phyloP scores from a whole-genome alignment of 768 basidiomycete species.

The Rhizopogon rudus region DNA sequence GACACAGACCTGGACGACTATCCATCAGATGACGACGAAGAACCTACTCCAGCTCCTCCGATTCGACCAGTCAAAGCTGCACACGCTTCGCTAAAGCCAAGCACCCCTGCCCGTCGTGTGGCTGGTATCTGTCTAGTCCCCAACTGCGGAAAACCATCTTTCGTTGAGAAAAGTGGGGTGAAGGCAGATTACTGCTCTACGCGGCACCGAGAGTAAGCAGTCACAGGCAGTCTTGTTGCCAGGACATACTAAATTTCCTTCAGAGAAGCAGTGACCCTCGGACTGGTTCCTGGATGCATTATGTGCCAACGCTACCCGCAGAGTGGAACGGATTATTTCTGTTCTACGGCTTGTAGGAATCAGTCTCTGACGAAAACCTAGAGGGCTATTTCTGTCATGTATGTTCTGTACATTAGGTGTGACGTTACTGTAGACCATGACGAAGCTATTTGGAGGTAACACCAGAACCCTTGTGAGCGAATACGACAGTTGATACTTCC shows the following conservation, averaged over 20 bases:
- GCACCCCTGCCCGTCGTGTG: background rate
- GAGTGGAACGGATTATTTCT: conserved; percentile 58
- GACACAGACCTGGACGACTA: conserved; percentile 28
- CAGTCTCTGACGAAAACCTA: conserved; percentile 51
- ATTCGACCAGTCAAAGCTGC: conserved; percentile 7
- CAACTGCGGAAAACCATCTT: conserved; percentile 52
- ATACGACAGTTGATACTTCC: background rate
- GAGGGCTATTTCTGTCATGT: background rate
- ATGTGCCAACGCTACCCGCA: conserved; percentile 62
- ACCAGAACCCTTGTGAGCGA: background rate
- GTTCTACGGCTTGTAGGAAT: conserved; percentile 51
- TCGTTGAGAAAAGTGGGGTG: conserved; percentile 48
- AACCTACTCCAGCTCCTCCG: conserved; percentile 7
- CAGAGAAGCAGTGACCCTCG: conserved; percentile 55
- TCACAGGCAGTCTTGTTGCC: conserved; percentile 1
- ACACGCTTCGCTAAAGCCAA: conserved; percentile 8
- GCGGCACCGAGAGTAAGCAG: conserved; percentile 60
- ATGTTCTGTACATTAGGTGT: background rate
- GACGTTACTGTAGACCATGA: background rate
- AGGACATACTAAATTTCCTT: conserved; percentile 5
- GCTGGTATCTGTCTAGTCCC: conserved; percentile 48
- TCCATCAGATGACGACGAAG: conserved; percentile 26
- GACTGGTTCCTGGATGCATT: conserved; percentile 52
- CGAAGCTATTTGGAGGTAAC: background rate
- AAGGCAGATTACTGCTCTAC: conserved; percentile 53